Base-by-base conservation (phyloP, 345 rosid genomes). In the Jatropha curcas region DNA sequence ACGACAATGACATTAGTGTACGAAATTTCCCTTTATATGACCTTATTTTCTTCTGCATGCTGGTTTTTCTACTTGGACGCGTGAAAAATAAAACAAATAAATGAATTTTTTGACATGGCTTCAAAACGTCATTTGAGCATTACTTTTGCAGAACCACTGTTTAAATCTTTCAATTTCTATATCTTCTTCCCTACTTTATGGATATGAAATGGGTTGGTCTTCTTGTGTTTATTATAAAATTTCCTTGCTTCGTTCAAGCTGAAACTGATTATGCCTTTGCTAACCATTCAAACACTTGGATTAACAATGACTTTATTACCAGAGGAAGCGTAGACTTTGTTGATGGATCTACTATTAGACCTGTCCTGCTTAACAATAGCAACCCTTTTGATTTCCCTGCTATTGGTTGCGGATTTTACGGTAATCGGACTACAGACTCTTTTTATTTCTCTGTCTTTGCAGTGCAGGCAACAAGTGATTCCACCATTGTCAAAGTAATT, bases 381-480 rank as follows among this genome's bases (percentile, higher is more conserved):
- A 37, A n/a, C 24, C 66, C 66, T 37, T 17, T 27, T 2, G 28
- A 19, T 51, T 66, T 31, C 30, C 70, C 70, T 66, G 70, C 56
- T 27, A 27, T 45, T 48, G 70, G 70, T 51, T 66, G 70, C 30
- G 58, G 70, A 17, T 66, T 66, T 10, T 66, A 46, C 16, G 57
- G 70, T 5, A 27, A 65, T 50, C 33, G 35, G 11, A 45, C 69
- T 37, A 27, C 55, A 24, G 13, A 48, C 22, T 48, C 58, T 46
- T 66, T 46, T 41, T 66, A 46, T 24, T 66, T 66, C 19, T 33
- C 25, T 17, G 70, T 46, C 25, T 66, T 66, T 27, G 55, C 70
- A 30, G 70, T 66, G 20, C 57, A 66, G 37, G 53, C 70, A 27
- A 46, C 57, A 46, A 66, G 25, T 27, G 70, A 48, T 46, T 66